Evolutionary conservation across 345 rosid species (phyloP).

Genomic region (Cardamine occulta): DNA sequence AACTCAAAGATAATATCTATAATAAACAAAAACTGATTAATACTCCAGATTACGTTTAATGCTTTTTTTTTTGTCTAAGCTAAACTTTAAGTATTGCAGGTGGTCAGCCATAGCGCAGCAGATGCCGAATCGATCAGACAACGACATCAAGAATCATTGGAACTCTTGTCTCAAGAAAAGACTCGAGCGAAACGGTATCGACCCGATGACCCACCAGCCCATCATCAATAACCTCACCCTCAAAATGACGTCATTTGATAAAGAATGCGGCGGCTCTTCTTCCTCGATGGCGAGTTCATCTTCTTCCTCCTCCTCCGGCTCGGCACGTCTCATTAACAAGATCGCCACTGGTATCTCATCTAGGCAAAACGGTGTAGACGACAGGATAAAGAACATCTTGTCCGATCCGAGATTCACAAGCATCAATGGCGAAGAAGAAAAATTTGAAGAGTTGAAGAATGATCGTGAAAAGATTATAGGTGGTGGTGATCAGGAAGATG

Average conservation of each 20-base stretch:
- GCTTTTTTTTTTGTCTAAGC: background rate
- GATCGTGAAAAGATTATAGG: background rate
- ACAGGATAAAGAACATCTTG: conserved; percentile 33
- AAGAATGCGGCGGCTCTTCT: conserved; percentile 9
- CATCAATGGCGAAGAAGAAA: background rate
- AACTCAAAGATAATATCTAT: background rate
- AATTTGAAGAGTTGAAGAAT: conserved; percentile 2
- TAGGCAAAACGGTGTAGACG: conserved; percentile 1
- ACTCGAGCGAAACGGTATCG: conserved; percentile 35
- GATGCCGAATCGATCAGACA: conserved; percentile 43
- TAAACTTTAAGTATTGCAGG: background rate
- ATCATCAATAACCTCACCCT: background rate
- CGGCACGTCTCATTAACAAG: conserved; percentile 28
- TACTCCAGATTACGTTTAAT: background rate
- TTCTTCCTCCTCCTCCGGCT: conserved; percentile 4
- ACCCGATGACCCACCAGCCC: conserved; percentile 37
- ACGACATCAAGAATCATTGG: conserved; percentile 46
- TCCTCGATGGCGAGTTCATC: conserved; percentile 1
- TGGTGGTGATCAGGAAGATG: conserved; percentile 14
- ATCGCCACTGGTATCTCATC: conserved; percentile 26
- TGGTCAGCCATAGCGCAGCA: conserved; percentile 42
- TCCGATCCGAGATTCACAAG: conserved; percentile 9
- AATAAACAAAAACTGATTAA: background rate
- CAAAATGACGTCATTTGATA: background rate
- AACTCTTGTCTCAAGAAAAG: conserved; percentile 43